These are phyloP conservation scores for Pythium periplocum DNA, from an alignment of 352 stramenopile species.

Conservation along the genomic window DNA sequence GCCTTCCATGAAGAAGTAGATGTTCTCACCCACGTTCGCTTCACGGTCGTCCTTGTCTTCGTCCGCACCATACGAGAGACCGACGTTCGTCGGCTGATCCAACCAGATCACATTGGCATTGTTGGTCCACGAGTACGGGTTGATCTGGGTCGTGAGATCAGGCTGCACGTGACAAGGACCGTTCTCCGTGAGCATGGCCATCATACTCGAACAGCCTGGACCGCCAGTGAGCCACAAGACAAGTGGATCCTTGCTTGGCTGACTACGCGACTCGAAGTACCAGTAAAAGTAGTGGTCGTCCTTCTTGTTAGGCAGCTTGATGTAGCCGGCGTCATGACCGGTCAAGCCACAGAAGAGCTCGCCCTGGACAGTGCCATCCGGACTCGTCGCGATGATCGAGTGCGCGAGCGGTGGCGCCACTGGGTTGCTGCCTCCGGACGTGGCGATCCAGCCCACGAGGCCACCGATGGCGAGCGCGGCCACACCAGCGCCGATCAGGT, in stretches of 20 bases:
- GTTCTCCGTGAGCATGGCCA: slow-evolving; percentile 64
- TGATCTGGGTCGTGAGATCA: slow-evolving; percentile 39
- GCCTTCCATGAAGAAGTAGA: slow-evolving; percentile 62
- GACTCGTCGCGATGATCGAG: no score
- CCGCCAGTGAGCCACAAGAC: slow-evolving; percentile 65
- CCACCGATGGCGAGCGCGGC: no score
- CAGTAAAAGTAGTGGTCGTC: slow-evolving; percentile 77
- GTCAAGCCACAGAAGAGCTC: no score
- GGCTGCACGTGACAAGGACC: slow-evolving; percentile 51
- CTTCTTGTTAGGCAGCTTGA: slow-evolving; percentile 59
- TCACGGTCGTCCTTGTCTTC: slow-evolving; percentile 32
- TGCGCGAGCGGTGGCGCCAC: no score
- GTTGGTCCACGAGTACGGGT: slow-evolving; percentile 59
- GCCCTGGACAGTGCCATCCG: no score
- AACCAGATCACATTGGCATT: slow-evolving; percentile 66
- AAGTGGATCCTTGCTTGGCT: slow-evolving; percentile 41
- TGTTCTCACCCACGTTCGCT: slow-evolving; percentile 55
- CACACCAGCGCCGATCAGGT: no score
- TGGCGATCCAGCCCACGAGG: no score
- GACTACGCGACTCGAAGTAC: slow-evolving; percentile 55
- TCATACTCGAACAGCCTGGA: slow-evolving; percentile 54
- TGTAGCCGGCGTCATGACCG: slow-evolving; percentile 39
- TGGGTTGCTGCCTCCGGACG: no score
- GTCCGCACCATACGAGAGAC: slow-evolving; percentile 35
- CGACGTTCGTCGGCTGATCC: slow-evolving; percentile 55